Base-by-base conservation (phyloP, 441 rosid species). In the Gossypium armourianum region DNA sequence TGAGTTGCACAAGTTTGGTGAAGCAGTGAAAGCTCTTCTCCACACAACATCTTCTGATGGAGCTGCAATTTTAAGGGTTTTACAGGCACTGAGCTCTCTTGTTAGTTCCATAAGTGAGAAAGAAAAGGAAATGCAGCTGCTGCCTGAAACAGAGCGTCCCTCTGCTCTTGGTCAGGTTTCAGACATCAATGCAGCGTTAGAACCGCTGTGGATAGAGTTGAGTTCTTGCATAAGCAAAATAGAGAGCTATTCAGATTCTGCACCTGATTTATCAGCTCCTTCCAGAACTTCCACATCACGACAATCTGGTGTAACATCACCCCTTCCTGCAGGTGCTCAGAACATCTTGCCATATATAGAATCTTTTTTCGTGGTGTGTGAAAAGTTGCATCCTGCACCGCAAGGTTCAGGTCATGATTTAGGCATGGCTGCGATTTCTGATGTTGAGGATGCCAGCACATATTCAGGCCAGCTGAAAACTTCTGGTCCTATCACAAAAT, bases 311-410 rank as follows among this genome's bases (percentile, higher is more conserved):
- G 83, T 80, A 43, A 86, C 76, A 63, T 83, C 90, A 76, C 87
- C 97, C 49, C 93, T 93, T 16, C 98, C 97, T 79, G 96, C 96
- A 0, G 97, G 98, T 60, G 81, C 96, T 79, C 98, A 93, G 83
- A 93, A 91, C 79, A 86, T 93, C 71, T 83, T 93, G 74, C 98
- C 98, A 4, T 91, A 91, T 63, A 88, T 93, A 47, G 98, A 93
- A 77, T 89, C 98, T 65, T 93, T 93, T 80, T 93, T 93, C 9
- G 95, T 89, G 62, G 82, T 86, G 80, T 86, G 86, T 72, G 98
- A 93, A 83, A 91, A 91, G 80, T 74, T 93, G 72, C 92, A 90
- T 78, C 91, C 88, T 71, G 86, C 86, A 52, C 96, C 84, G 77
- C 86, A 90, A 20, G 86, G 87, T 70, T 79, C 90, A 28, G 72